Evolutionary conservation across 202 grass and related monocot species (phyloP).

Genomic region (Miscanthus sacchariflorus): DNA sequence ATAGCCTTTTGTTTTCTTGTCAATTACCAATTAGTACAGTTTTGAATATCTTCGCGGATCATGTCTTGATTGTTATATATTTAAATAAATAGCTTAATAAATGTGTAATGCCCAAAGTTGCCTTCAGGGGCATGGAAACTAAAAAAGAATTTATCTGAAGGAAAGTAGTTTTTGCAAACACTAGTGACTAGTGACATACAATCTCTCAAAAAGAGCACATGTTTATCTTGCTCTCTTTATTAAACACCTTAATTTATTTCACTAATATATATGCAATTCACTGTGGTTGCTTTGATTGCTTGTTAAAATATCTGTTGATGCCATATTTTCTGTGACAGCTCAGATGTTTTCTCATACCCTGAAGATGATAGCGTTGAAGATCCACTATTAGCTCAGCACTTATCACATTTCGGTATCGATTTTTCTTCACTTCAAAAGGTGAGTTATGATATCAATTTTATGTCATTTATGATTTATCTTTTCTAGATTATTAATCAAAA

Average conservation of each 20-base stretch:
- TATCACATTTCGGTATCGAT: slow-evolving; percentile 95
- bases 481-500: background rate
- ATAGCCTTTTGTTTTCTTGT: background rate
- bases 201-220: background rate
- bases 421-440: slow-evolving; percentile 99
- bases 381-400: slow-evolving; percentile 92
- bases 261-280: background rate
- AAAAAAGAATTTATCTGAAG: background rate
- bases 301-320: slow-evolving; percentile 53
- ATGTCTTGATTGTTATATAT: slow-evolving; percentile 2
- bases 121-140: background rate
- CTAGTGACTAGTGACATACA: background rate
- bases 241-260: background rate
- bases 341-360: slow-evolving; percentile 99
- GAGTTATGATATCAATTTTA: slow-evolving; percentile 16
- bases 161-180: background rate
- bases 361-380: slow-evolving; percentile 98
- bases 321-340: slow-evolving; percentile 77
- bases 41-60: background rate
- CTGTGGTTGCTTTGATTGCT: background rate
- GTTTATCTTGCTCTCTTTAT: background rate
- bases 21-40: background rate
- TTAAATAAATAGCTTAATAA: background rate
- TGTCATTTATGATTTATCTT: slow-evolving; percentile 28
- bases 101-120: background rate